Percentiles rank a stretch among this genome's conserved stretches.
Conservation (phyloP, 257 asterid species). For the Gentiana dahurica region DNA sequence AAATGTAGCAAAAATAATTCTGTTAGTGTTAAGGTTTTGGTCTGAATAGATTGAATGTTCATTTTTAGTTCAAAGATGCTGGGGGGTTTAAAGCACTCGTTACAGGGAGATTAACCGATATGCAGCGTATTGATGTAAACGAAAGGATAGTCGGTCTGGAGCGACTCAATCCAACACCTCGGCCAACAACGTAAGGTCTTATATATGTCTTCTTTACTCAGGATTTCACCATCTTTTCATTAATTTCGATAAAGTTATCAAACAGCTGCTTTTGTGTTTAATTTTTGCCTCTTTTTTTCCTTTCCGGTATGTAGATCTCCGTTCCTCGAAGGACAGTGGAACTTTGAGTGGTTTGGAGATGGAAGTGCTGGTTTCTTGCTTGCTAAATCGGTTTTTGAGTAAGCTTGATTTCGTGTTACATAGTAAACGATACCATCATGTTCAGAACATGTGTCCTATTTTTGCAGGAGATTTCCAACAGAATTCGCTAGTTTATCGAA, state of each 20-base stretch:
- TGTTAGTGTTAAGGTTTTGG: background rate
- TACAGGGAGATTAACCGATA: slow-evolving; percentile 49
- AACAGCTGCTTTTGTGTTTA: too few relatives aligned
- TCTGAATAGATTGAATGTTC: slow-evolving; percentile 1
- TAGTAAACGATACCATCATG: too few relatives aligned
- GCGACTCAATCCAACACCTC: slow-evolving; percentile 82
- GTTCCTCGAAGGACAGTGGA: slow-evolving; percentile 62
- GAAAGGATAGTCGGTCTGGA: slow-evolving; percentile 67
- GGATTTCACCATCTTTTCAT: slow-evolving; percentile 1
- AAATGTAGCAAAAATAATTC: too few relatives aligned
- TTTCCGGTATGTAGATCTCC: slow-evolving; percentile 59
- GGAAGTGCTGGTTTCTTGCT: slow-evolving; percentile 65
- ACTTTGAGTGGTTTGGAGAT: slow-evolving; percentile 63
- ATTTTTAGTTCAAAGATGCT: slow-evolving; percentile 60
- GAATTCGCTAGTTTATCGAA: slow-evolving; percentile 60
- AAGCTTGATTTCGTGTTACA: slow-evolving; percentile 14
- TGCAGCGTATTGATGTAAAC: slow-evolving; percentile 61
- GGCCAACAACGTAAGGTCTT: slow-evolving; percentile 86
- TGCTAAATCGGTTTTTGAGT: slow-evolving; percentile 59
- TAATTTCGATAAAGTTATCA: too few relatives aligned
- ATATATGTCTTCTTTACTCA: slow-evolving; percentile 8
- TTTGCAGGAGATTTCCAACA: slow-evolving; percentile 73
- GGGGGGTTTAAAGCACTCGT: slow-evolving; percentile 73
- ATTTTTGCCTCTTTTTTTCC: background rate
- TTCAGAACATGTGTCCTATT: background rate